Base-by-base conservation (phyloP, 1,284 basidiomycete species). In the Cryptococcus maquisensis region DNA sequence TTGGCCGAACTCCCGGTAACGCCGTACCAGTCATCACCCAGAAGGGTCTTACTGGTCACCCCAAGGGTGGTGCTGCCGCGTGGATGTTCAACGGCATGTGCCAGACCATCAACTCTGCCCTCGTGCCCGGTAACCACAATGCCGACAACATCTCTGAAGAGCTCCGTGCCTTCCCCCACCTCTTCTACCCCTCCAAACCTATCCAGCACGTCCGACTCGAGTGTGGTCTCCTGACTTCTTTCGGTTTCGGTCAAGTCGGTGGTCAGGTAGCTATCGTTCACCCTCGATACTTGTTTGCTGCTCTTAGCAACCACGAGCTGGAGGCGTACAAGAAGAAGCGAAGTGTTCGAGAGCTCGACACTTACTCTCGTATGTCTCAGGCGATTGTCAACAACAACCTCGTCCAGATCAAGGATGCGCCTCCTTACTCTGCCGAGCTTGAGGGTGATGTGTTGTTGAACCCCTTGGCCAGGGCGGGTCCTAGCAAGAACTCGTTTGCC, bases 221-320 rank as follows among this genome's bases (percentile, higher is more conserved):
- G 58, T 88, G 88, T 47, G 91, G 90, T 77, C 81, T 92, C 59
- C 88, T 95, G 82, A 97, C 95, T 3, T 97, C 93, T 18, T 98
- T 98, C 79, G 96, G 96, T 67, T 98, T 98, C 81, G 96, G 95
- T 68, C 96, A 98, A 83, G 94, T 97, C 63, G 96, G 95, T 61
- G 96, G 95, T 59, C 90, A 87, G 59, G 87, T 86, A 47, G 82
- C 95, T 60, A 80, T 97, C 64, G 74, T 98, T 54, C 87, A 98
- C 77, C 92, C 96, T 49, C 88, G 90, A 63, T 92, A 91, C 80
- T 82, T 97, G 60, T 86, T 93, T 63, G 95, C 86, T 51, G 82
- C 88, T 13, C 78, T 98, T 42, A 84, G 89, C 60, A 82, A 86
- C 2, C 79, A 83, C 28, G 74, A 81, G 59, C 95, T 93, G 67